Conservation (phyloP, 2,329 filamentous ascomycete genomes). For the Aureobasidium pullulans region DNA sequence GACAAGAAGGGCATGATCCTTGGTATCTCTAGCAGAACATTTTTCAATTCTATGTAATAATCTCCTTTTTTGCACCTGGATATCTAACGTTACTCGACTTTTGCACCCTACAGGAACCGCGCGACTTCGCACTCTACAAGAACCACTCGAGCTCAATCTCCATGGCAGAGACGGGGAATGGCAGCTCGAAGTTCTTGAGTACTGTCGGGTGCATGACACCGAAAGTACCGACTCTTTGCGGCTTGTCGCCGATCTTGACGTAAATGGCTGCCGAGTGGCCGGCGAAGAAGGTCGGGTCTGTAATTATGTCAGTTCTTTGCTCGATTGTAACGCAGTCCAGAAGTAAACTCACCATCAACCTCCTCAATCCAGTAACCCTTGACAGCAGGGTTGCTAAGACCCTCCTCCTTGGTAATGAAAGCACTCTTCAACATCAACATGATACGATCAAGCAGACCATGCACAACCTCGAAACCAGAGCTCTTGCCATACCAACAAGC, state of each 20-base stretch:
- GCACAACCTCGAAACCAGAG: constrained; percentile 90
- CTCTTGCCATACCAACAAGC: constrained; percentile 92
- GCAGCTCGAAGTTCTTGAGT: constrained; percentile 86
- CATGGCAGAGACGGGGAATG: constrained; percentile 79
- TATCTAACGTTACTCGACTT: not conserved
- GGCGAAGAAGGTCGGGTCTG: constrained; percentile 75
- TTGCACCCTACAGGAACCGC: too few species aligned
- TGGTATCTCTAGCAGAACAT: too few species aligned
- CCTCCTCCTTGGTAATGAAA: constrained; percentile 72
- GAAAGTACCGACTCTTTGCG: constrained; percentile 75
- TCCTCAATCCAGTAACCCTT: constrained; percentile 85
- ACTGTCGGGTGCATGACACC: constrained; percentile 91
- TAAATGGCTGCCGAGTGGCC: constrained; percentile 84
- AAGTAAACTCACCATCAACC: constrained; percentile 56
- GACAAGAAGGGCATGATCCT: too few species aligned
- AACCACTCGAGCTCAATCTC: constrained; percentile 13
- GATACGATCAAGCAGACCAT: constrained; percentile 84
- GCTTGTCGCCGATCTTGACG: constrained; percentile 63
- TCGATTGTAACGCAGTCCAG: not conserved
- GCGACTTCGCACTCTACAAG: not conserved
- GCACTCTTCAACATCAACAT: constrained; percentile 84
- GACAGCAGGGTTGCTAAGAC: constrained; percentile 45
- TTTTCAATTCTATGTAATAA: too few species aligned
- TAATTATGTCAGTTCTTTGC: too few species aligned
- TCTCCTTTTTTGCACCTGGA: not conserved